Evolutionary conservation across 768 basidiomycete genomes (phyloP).

Genomic region (Tremella fuciformis): DNA sequence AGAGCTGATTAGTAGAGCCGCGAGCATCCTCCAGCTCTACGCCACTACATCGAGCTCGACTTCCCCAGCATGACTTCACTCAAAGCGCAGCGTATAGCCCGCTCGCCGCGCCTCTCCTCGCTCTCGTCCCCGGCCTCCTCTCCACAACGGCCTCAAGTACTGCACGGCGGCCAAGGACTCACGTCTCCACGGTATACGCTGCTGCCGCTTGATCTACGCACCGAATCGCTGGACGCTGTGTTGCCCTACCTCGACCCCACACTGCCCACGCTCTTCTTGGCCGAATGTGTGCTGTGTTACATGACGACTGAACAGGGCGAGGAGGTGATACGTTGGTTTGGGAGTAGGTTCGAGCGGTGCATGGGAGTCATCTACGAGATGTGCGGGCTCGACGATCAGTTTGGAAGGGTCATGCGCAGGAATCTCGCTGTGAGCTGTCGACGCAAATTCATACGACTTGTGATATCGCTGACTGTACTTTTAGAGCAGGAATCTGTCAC

Average conservation of each 20-base stretch:
- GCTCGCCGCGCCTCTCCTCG: conserved; percentile 28
- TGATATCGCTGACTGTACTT: background rate
- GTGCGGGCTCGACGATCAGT: conserved; percentile 80
- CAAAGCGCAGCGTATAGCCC: conserved; percentile 58
- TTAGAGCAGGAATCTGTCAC: conserved; percentile 67
- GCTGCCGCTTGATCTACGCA: conserved; percentile 72
- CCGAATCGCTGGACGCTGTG: conserved; percentile 15
- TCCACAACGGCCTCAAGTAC: background rate
- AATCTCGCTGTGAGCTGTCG: conserved; percentile 67
- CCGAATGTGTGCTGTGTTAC: conserved; percentile 92
- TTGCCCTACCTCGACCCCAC: conserved; percentile 58
- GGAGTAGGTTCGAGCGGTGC: conserved; percentile 55
- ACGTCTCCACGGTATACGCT: conserved; percentile 64
- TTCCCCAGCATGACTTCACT: conserved; percentile 78
- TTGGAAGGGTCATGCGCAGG: conserved; percentile 87
- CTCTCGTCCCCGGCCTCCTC: conserved; percentile 8
- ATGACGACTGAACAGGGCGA: conserved; percentile 64
- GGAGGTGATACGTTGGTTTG: conserved; percentile 70
- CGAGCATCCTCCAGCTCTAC: conserved; percentile 48
- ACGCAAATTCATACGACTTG: background rate
- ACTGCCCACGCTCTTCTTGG: conserved; percentile 77
- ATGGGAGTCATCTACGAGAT: conserved; percentile 77
- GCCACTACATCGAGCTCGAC: conserved; percentile 79
- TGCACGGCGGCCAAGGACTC: conserved; percentile 52
- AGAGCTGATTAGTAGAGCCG: conserved; percentile 5